Evolutionary conservation across 1,284 basidiomycete genomes (phyloP), one percentile per base, ranked within the genome.

Genomic region (Cryptococcus amylolentus): DNA sequence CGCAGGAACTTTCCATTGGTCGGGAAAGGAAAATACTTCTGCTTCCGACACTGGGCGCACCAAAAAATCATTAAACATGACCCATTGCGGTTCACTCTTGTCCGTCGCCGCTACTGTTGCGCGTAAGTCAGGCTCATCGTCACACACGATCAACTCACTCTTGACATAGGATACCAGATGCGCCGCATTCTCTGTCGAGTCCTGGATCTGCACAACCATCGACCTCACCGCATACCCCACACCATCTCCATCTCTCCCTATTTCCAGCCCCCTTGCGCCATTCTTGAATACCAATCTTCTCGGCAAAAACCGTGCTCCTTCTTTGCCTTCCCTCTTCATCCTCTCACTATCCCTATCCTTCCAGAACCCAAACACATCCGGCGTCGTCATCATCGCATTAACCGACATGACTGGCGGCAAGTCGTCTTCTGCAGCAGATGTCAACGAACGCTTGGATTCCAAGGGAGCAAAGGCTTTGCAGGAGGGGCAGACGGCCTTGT

Each of bases 11-110:
- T 98, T 98, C 95, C 95, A 99, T 43, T 80, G 81, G n/a, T 83
- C 86, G 5, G 88, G 84, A 71, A 97, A 94, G 65, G 87, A 86
- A 53, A 98, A 77, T 0, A 90, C 95, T 63, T 98, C 94, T 28
- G 84, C 82, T 73, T 94, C 88, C 0, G 86, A 79, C 27, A 98
- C 84, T 53, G 88, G 88, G 46, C 83, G 83, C 5, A 98, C 96
- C 2, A 88, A 82, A 71, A 99, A 98, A 73, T 98, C 95, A 71
- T 99, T 98, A 84, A 98, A 98, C 56, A 98, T 78, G 70, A 89
- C 87, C 95, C 95, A 98, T 1, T 86, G 16, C 5, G 20, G 9
- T 12, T 12, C 46, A 20, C 3, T 28, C 3, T 31, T 13, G 2
- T 42, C 86, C 9, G 91, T 88, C 86, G 31, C 8, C 12, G 54